Evolutionary conservation across 176 grass and related monocot species (phyloP), one percentile per base, ranked within the genome.

Genomic region (Aegilops sharonensis): DNA sequence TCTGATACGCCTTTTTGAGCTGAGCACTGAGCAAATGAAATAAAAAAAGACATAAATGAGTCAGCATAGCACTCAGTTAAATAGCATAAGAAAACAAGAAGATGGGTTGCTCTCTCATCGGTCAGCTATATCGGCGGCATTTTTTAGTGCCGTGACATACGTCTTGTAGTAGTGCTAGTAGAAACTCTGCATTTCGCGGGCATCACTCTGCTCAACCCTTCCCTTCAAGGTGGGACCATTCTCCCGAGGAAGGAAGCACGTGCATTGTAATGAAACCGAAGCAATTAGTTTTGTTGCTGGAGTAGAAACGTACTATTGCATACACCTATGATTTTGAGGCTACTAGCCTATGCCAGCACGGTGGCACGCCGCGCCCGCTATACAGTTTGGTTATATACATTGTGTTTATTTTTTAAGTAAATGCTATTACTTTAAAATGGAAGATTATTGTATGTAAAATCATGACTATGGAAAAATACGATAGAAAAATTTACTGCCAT

Each of bases 1-100:
- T 95, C 86, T 98, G 93, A 65, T 98, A 98, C 3, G 96, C 96
- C 81, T 98, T 93, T 0, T 90, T 98, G 64, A 95, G 91, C 77
- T 93, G 93, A 31, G 93, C 91, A 60, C 96, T 98, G 75, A 59
- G 52, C 3, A 77, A 72, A 39, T 5, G 20, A 3, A 4, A 59
- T 37, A 39, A 39, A 39, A 20, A 8, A 69, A 64, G 67, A 29
- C 1, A 17, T 32, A 35, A 1, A 43, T 43, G 42, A 60, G 11
- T 35, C 17, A 60, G 36, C 18, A 43, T 43, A 43, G 42, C 42
- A 43, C 42, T 43, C 42, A 43, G 42, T n/a, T 11, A 43, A 11
- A 43, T 43, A 76, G 47, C 24, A 43, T 3, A 11, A 39, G 75
- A 4, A 61, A 42, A 42, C 9, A 39, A 14, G n/a, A 80, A 78